Evolutionary conservation across 2,329 filamentous ascomycete species (phyloP), one percentile per base, ranked within the genome.

Genomic region (Colletotrichum gloeosporioides): DNA sequence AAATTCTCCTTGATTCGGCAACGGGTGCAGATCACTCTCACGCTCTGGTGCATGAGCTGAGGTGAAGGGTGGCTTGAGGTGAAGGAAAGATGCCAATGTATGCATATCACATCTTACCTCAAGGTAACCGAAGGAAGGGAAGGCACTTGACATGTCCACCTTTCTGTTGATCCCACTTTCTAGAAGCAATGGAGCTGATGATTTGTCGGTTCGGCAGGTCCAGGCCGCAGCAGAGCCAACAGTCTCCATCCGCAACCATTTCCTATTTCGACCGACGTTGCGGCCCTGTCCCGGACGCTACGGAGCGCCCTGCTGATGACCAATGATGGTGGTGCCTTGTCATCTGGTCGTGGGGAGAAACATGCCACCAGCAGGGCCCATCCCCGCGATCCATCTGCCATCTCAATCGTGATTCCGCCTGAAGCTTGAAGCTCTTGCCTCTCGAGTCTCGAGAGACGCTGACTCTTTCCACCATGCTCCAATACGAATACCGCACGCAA

Each of bases 241-340:
- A 18, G 62, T 29, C 44, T 31, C 25, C 66, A 44, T 36, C 64
- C 75, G 75, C 75, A 75, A 77, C 66, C 15, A 63, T 75, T 77
- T 71, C 71, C 75, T 77, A 32, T 75, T 75, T 75, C 16, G 75
- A 70, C 55, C 27, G 53, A 29, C 16, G 22, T 75, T 75, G 71
- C 75, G 70, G 65, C 29, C 59, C 44, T 77, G 36, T 32, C 34
- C 44, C 70, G 76, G 78, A 77, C 36, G 27, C 49, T 64, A 27
- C 27, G 16, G 61, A 66, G 59, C 67, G 27, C 67, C n/a, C 64
- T 16, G 32, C 18, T 39, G 59, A 63, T 32, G 36, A 68, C 66
- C 16, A 71, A 79, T 69, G 61, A 68, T 32, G 12, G 79, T 36
- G 32, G 32, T 31, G n/a, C 57, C 39, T 63, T 27, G 63, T 57